phyloP scores from a whole-genome alignment of 805 yeast genomes.

The Lipomyces japonicus region DNA sequence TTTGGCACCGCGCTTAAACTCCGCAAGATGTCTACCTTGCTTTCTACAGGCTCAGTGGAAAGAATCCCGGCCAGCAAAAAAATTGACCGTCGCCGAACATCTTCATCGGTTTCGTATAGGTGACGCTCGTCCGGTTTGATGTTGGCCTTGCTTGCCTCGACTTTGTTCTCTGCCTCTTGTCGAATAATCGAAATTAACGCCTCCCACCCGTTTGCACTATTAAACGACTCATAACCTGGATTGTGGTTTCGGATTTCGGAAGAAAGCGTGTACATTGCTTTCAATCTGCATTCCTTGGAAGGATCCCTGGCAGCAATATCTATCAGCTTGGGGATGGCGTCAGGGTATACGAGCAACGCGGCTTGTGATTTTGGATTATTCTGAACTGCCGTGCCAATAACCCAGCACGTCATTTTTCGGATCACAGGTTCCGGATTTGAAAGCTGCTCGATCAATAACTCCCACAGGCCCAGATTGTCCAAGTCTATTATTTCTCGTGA shows the following conservation, averaged over 20 bases:
- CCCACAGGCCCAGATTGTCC: slow-evolving; percentile 81
- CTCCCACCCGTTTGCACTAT: slow-evolving; percentile 59
- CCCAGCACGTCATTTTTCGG: slow-evolving; percentile 60
- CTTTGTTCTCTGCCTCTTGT: slow-evolving; percentile 5
- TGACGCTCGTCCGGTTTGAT: slow-evolving; percentile 11
- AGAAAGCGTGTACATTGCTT: slow-evolving; percentile 75
- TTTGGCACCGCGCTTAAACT: slow-evolving; percentile 19
- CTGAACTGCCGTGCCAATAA: slow-evolving; percentile 88
- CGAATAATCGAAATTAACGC: slow-evolving; percentile 12
- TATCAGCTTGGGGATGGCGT: slow-evolving; percentile 35
- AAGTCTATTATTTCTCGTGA: slow-evolving; percentile 42
- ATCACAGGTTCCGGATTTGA: slow-evolving; percentile 45
- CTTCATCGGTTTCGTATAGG: slow-evolving; percentile 12
- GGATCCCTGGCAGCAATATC: slow-evolving; percentile 31
- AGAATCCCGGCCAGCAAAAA: slow-evolving; percentile 24
- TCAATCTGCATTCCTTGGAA: slow-evolving; percentile 45
- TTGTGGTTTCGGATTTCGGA: slow-evolving; percentile 67
- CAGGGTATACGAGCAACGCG: slow-evolving; percentile 28
- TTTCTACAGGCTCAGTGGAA: slow-evolving; percentile 24
- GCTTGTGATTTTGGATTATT: slow-evolving; percentile 76
- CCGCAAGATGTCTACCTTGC: slow-evolving; percentile 19
- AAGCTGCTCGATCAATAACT: slow-evolving; percentile 55
- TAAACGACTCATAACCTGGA: slow-evolving; percentile 55
- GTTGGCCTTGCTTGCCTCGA: not conserved
- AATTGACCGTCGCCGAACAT: slow-evolving; percentile 22